Evolutionary conservation across 257 asterid species (phyloP).

Genomic region (Sherardia arvensis): DNA sequence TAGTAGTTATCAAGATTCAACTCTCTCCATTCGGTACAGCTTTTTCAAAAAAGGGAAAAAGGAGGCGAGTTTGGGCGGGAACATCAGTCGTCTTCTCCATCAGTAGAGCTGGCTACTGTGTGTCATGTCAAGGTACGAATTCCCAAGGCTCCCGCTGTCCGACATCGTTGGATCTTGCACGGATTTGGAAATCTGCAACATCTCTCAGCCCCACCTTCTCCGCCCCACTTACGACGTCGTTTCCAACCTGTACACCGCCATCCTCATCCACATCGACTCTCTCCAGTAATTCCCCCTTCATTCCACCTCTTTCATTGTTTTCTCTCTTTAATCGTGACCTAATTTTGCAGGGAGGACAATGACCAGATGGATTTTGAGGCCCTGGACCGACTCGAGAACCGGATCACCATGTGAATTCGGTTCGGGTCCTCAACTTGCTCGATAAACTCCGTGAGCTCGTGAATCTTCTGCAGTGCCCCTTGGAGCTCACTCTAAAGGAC

Average conservation of each 20-base stretch:
- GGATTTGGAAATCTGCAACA: slow-evolving; percentile 40
- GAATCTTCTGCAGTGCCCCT: slow-evolving; percentile 47
- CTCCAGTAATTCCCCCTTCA: slow-evolving; percentile 26
- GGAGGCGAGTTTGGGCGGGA: no score
- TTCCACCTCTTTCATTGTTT: slow-evolving; percentile 7
- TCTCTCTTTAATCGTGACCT: neutral
- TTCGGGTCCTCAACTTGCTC: slow-evolving; percentile 43
- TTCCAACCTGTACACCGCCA: slow-evolving; percentile 47
- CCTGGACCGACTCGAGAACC: slow-evolving; percentile 72
- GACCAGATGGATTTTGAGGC: slow-evolving; percentile 76
- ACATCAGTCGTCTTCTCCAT: no score
- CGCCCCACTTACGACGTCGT: slow-evolving; percentile 51
- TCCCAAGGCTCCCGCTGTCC: slow-evolving; percentile 46
- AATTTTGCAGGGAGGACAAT: slow-evolving; percentile 50
- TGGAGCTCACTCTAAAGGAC: slow-evolving; percentile 49
- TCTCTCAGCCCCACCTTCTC: slow-evolving; percentile 54
- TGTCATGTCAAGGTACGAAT: slow-evolving; percentile 72
- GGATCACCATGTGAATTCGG: slow-evolving; percentile 53
- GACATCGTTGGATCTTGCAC: slow-evolving; percentile 40
- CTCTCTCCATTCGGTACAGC: no score
- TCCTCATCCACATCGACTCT: slow-evolving; percentile 40
- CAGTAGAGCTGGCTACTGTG: no score
- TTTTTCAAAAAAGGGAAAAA: no score
- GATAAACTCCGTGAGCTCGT: slow-evolving; percentile 37
- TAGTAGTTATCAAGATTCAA: no score